These are phyloP conservation scores for Phalaenopsis aphrodite DNA, from an alignment of 106 monocot species.

Conservation along the genomic window DNA sequence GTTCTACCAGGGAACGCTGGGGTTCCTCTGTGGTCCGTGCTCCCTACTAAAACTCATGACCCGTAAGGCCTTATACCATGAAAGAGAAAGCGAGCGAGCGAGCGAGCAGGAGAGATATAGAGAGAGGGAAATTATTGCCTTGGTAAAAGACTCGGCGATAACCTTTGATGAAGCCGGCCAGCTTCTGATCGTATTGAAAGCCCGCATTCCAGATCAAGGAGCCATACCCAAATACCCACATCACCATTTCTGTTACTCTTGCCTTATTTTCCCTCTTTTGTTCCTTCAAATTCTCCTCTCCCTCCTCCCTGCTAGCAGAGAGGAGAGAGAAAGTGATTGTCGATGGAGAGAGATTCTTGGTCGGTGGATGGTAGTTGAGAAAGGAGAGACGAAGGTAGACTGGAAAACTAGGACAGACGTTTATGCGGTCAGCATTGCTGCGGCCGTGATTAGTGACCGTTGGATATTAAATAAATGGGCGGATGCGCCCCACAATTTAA, in stretches of 20 bases:
- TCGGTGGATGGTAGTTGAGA: too few relatives aligned
- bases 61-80: neutral
- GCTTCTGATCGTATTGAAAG: conserved; percentile 67
- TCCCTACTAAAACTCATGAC: conserved; percentile 33
- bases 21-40: conserved; percentile 94
- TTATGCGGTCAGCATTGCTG: too few relatives aligned
- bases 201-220: conserved; percentile 96
- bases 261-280: conserved; percentile 1
- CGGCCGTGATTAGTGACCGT: too few relatives aligned
- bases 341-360: neutral
- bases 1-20: conserved; percentile 83
- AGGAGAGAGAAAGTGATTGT: neutral
- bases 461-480: too few relatives aligned
- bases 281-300: neutral
- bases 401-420: too few relatives aligned
- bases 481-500: too few relatives aligned
- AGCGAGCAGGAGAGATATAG: neutral
- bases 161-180: conserved; percentile 74
- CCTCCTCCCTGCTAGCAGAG: neutral
- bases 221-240: conserved; percentile 96
- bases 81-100: neutral
- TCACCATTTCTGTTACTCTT: conserved; percentile 34
- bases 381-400: too few relatives aligned
- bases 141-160: conserved; percentile 95
- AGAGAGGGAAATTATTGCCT: conserved; percentile 21